Percentiles rank a stretch among this genome's conserved stretches.
These are phyloP conservation scores for Aciculosporium take DNA, from an alignment of 2,329 filamentous ascomycete genomes.

Conservation along the genomic window DNA sequence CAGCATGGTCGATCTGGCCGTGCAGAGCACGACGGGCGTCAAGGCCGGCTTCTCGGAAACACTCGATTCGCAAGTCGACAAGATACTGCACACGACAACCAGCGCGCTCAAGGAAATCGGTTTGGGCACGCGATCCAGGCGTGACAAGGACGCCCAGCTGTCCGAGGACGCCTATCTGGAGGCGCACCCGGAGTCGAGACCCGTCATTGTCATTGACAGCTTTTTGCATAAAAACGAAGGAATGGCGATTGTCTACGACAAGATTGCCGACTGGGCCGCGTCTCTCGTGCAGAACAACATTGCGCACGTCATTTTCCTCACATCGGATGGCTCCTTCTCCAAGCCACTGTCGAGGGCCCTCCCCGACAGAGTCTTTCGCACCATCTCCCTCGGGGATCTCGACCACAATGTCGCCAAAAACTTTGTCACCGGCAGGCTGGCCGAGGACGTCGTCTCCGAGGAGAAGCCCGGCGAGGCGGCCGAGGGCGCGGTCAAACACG, in stretches of 20 bases:
- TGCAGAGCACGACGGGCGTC: constrained; percentile 84
- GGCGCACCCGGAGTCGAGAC: constrained; percentile 68
- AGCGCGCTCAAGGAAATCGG: constrained; percentile 67
- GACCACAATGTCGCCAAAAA: constrained; percentile 75
- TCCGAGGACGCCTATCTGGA: constrained; percentile 81
- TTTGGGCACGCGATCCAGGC: constrained; percentile 52
- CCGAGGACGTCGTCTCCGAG: constrained; percentile 30
- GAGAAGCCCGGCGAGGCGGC: constrained; percentile 16
- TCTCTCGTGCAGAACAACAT: constrained; percentile 72
- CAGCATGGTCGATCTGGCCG: constrained; percentile 81
- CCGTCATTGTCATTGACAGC: constrained; percentile 82
- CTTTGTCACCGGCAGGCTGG: constrained; percentile 75
- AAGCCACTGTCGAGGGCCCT: constrained; percentile 78
- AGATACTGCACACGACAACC: constrained; percentile 77
- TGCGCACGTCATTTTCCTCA: constrained; percentile 89
- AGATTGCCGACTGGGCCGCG: constrained; percentile 81
- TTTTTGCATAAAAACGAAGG: constrained; percentile 70
- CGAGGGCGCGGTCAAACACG: constrained; percentile 5
- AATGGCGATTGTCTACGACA: constrained; percentile 53
- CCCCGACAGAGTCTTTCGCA: constrained; percentile 80
- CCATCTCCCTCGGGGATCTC: constrained; percentile 74
- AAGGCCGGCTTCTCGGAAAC: constrained; percentile 93
- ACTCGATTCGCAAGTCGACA: constrained; percentile 72
- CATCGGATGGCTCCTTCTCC: constrained; percentile 74
- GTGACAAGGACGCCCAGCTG: constrained; percentile 57